These are phyloP conservation scores for Pistacia atlantica DNA, from an alignment of 345 rosid species.

Conservation along the genomic window DNA sequence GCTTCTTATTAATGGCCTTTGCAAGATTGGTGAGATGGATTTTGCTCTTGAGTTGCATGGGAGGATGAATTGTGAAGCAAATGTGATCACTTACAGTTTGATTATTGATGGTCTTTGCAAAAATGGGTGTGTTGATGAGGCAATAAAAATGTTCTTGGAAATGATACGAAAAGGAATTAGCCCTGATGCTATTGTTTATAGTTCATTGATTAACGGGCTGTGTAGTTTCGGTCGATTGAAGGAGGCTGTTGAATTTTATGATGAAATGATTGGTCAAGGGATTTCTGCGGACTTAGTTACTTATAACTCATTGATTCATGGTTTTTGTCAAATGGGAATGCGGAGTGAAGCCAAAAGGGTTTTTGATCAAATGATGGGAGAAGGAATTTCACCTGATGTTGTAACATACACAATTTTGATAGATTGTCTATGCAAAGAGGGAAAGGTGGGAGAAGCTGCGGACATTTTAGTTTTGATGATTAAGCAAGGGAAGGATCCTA, in stretches of 20 bases:
- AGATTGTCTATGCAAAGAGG: constrained; percentile 27
- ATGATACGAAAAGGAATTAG: constrained; percentile 24
- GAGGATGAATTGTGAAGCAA: constrained; percentile 30
- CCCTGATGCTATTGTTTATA: constrained; percentile 35
- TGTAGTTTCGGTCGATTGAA: constrained; percentile 17
- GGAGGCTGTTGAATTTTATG: constrained; percentile 13
- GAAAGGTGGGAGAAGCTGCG: constrained; percentile 24
- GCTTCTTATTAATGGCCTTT: constrained; percentile 27
- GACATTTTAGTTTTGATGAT: constrained; percentile 30
- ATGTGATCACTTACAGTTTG: constrained; percentile 19
- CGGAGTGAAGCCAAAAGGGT: constrained; percentile 28
- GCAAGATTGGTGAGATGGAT: constrained; percentile 13
- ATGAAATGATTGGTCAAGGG: constrained; percentile 28
- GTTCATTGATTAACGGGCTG: constrained; percentile 32
- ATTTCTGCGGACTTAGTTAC: constrained; percentile 15
- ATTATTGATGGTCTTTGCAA: constrained; percentile 38
- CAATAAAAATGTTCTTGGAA: constrained; percentile 19
- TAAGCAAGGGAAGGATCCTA: constrained; percentile 19
- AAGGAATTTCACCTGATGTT: constrained; percentile 26
- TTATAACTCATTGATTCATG: constrained; percentile 22
- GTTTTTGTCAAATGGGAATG: constrained; percentile 23
- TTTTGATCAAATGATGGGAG: constrained; percentile 25
- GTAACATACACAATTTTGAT: constrained; percentile 24
- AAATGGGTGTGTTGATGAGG: constrained; percentile 24
- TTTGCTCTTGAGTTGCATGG: constrained; percentile 26